These are phyloP conservation scores for Cenchrus americanus DNA, from an alignment of 176 grass and related monocot genomes.

Conservation along the genomic window DNA sequence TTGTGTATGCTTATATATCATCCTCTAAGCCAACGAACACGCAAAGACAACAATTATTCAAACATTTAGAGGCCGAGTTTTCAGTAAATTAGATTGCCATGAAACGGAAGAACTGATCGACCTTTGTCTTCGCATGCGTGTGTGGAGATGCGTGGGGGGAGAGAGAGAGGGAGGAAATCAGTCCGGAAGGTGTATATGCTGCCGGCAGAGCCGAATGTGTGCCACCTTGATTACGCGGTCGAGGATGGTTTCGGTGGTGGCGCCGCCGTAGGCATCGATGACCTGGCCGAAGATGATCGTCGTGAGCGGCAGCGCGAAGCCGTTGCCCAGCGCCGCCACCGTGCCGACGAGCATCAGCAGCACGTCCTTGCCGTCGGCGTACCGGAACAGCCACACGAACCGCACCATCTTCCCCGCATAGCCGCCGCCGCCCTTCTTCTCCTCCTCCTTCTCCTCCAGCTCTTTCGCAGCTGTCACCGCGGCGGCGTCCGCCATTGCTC, in stretches of 20 bases:
- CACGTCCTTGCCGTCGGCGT: slow-evolving; percentile 50
- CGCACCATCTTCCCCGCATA: slow-evolving; percentile 30
- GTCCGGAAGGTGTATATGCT: no score
- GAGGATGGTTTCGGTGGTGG: slow-evolving; percentile 42
- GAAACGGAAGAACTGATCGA: no score
- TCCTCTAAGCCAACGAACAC: no score
- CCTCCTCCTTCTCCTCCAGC: neutral
- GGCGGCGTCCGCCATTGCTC: no score
- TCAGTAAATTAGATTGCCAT: no score
- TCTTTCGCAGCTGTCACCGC: no score
- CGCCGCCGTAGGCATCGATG: slow-evolving; percentile 59
- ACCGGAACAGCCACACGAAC: slow-evolving; percentile 39
- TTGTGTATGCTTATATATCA: no score
- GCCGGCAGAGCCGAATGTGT: neutral
- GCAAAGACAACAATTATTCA: no score
- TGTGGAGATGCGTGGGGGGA: no score
- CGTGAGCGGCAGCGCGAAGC: slow-evolving; percentile 62
- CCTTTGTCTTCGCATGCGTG: no score
- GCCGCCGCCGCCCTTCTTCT: neutral
- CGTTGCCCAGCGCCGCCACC: slow-evolving; percentile 51
- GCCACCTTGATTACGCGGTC: slow-evolving; percentile 49
- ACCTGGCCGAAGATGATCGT: slow-evolving; percentile 59
- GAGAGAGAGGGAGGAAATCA: no score
- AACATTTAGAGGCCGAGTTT: no score
- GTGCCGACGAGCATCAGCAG: slow-evolving; percentile 55